Percentiles rank a stretch among this genome's conserved stretches.
phyloP scores from a whole-genome alignment of 2,329 filamentous ascomycete species.

The Pseudogymnoascus sp. region DNA sequence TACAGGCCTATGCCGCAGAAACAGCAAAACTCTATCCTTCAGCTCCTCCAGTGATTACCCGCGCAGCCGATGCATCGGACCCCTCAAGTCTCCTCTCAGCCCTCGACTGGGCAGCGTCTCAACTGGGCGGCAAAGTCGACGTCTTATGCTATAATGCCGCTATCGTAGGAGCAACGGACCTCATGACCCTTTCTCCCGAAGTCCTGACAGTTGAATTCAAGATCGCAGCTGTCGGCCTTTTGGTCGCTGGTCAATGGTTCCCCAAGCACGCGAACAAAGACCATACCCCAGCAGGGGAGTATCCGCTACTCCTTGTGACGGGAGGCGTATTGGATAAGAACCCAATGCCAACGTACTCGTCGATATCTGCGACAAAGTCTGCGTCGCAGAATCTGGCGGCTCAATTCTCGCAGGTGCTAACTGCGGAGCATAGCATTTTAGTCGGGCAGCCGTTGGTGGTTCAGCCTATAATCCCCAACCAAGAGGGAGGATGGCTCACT shows the following conservation, averaged over 20 bases:
- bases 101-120: not conserved
- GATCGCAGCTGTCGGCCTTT: not conserved
- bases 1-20: conserved; percentile 66
- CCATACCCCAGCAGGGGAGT: not conserved
- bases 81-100: not conserved
- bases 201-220: not conserved
- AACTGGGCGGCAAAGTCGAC: not conserved
- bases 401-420: not conserved
- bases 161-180: not conserved
- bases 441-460: not conserved
- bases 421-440: not conserved
- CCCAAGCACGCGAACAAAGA: not conserved
- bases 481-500: not conserved
- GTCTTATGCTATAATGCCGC: not conserved
- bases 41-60: not conserved
- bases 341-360: not conserved
- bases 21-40: conserved; percentile 36
- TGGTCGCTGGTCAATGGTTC: not conserved
- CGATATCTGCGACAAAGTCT: not conserved
- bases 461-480: not conserved
- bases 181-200: not conserved
- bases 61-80: not conserved
- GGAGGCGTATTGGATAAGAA: not conserved
- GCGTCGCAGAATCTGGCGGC: not conserved
- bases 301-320: not conserved